These are phyloP conservation scores for Paracoccidioides brasiliensis DNA, from an alignment of 2,329 filamentous ascomycete species.

Conservation along the genomic window DNA sequence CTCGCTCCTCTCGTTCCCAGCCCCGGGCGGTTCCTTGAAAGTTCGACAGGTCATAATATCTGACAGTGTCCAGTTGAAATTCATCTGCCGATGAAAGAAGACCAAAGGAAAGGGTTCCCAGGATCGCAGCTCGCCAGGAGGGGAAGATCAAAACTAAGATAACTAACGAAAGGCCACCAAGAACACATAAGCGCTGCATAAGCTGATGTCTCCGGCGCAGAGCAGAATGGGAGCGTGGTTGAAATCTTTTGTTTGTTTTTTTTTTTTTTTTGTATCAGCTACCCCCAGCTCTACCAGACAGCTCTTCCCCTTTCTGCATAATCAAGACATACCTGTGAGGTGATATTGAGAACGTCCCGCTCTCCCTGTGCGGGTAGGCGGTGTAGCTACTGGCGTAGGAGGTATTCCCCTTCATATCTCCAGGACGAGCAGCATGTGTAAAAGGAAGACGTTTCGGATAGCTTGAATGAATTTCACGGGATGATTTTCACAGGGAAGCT, in stretches of 20 bases:
- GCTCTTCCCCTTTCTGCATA: not conserved
- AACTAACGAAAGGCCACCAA: conserved; percentile 44
- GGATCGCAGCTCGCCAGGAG: conserved; percentile 51
- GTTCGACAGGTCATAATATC: conserved; percentile 90
- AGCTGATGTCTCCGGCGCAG: conserved; percentile 61
- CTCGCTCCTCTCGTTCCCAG: conserved; percentile 93
- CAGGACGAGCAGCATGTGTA: conserved; percentile 21
- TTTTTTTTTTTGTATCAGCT: not conserved
- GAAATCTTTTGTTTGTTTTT: too few species aligned
- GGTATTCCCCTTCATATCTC: conserved; percentile 77
- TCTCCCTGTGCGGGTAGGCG: conserved; percentile 56
- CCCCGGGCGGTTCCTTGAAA: conserved; percentile 83
- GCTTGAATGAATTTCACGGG: too few species aligned
- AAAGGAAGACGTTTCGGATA: not conserved
- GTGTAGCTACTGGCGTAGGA: conserved; percentile 65
- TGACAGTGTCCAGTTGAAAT: conserved; percentile 80
- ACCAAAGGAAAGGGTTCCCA: conserved; percentile 54
- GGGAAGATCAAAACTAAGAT: conserved; percentile 61
- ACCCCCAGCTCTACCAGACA: too few species aligned
- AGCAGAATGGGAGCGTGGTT: conserved; percentile 64
- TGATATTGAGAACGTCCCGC: conserved; percentile 67
- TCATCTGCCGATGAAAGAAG: conserved; percentile 54
- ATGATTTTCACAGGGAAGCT: too few species aligned
- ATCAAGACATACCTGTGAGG: conserved; percentile 59
- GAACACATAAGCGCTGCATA: conserved; percentile 51